phyloP scores from a whole-genome alignment of 1,284 basidiomycete species.

The Fomes fomentarius region DNA sequence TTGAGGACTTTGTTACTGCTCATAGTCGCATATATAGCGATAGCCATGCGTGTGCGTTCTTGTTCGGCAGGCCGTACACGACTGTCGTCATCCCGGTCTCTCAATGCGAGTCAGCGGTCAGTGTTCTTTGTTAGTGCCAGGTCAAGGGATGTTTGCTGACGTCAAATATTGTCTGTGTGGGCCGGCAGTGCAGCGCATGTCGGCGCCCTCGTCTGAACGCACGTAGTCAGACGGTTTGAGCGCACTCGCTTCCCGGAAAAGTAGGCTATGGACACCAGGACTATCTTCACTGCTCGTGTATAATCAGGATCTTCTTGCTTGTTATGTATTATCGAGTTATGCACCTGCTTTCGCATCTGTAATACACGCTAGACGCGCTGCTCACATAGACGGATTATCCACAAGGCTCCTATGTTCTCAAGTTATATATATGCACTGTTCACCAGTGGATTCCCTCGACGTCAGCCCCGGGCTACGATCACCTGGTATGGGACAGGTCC shows the following conservation, averaged over 20 bases:
- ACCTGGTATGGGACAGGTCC: conserved; percentile 35
- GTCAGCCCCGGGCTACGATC: conserved; percentile 17
- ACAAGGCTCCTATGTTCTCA: too few relatives aligned
- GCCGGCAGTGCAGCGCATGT: not conserved
- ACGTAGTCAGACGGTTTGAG: not conserved
- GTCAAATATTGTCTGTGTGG: not conserved
- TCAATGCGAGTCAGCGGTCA: conserved; percentile 4
- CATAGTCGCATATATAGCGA: conserved; percentile 15
- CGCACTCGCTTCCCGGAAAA: not conserved
- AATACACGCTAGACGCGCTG: not conserved
- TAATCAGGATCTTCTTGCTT: not conserved
- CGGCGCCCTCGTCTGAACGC: not conserved
- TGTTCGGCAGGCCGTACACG: conserved; percentile 5
- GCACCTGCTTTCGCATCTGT: not conserved
- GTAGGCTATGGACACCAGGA: not conserved
- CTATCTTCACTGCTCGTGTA: not conserved
- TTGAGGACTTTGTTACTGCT: conserved; percentile 20
- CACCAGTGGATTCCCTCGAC: not conserved
- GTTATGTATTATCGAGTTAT: not conserved
- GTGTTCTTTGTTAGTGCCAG: not conserved
- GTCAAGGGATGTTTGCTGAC: not conserved
- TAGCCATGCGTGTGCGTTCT: conserved; percentile 8
- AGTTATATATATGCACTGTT: not conserved
- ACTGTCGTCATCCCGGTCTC: conserved; percentile 7
- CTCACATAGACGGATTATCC: not conserved